phyloP scores from a whole-genome alignment of 306 rosid species.

The Prunus campanulata region DNA sequence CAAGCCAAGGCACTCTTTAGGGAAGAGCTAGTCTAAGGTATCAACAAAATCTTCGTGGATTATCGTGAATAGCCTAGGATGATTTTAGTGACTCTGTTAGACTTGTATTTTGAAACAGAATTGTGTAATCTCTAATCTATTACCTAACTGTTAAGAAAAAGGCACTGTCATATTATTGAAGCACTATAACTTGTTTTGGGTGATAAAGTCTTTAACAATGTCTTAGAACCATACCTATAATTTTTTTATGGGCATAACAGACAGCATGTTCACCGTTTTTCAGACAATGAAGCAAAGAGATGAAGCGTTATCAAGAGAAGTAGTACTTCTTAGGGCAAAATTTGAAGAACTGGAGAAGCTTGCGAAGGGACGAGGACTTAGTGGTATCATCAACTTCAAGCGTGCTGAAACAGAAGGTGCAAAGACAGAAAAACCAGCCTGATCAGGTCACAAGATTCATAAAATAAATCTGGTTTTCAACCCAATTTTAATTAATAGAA shows the following conservation, averaged over 20 bases:
- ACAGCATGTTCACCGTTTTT: conserved; percentile 22
- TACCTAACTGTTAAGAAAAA: not conserved
- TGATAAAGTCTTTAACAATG: not conserved
- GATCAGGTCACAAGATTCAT: conserved; percentile 33
- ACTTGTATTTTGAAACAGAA: conserved; percentile 7
- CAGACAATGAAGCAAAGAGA: conserved; percentile 64
- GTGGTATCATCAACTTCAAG: conserved; percentile 60
- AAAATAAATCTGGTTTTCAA: conserved; percentile 14
- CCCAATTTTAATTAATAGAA: conserved; percentile 21
- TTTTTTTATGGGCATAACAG: conserved; percentile 10
- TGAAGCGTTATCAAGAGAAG: conserved; percentile 54
- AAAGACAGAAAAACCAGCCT: conserved; percentile 53
- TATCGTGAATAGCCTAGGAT: not conserved
- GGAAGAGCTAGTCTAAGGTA: conserved; percentile 6
- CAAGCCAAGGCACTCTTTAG: conserved; percentile 5
- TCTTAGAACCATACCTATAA: conserved; percentile 13
- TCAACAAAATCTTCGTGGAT: not conserved
- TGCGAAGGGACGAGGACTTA: conserved; percentile 68
- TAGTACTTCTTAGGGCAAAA: conserved; percentile 56
- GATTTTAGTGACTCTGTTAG: not conserved
- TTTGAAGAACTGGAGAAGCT: conserved; percentile 72
- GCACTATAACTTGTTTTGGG: not conserved
- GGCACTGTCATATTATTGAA: not conserved
- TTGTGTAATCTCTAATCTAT: not conserved
- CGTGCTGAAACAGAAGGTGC: conserved; percentile 35